Evolutionary conservation across 2,329 filamentous ascomycete species (phyloP).

Genomic region (Coniochaeta sp.): DNA sequence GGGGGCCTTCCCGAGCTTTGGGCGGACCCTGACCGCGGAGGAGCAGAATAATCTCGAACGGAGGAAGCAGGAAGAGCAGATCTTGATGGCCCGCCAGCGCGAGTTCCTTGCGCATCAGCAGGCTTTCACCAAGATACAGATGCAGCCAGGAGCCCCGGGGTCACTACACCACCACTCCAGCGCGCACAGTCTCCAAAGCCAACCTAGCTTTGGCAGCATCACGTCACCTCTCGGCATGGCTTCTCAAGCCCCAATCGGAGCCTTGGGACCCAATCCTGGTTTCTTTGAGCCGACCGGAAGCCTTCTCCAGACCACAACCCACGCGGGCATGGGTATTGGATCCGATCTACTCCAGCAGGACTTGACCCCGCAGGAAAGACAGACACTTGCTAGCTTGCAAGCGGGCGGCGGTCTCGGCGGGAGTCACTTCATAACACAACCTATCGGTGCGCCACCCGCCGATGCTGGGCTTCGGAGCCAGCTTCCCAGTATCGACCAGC

Average conservation of each 20-base stretch:
- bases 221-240: constrained; percentile 68
- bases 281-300: constrained; percentile 59
- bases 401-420: constrained; percentile 20
- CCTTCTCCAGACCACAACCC: constrained; percentile 29
- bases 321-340: constrained; percentile 35
- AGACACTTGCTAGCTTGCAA: constrained; percentile 38
- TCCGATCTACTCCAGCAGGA: constrained; percentile 60
- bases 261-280: constrained; percentile 52
- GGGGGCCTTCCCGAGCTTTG: constrained; percentile 90
- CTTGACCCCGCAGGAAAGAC: constrained; percentile 46
- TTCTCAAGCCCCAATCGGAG: constrained; percentile 43
- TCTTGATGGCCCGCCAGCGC: constrained; percentile 90
- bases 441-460: constrained; percentile 27
- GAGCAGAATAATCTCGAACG: constrained; percentile 97
- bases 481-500: constrained; percentile 41
- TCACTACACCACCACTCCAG: constrained; percentile 86
- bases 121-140: constrained; percentile 64
- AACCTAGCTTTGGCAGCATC: constrained; percentile 93
- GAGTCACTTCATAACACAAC: constrained; percentile 26
- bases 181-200: constrained; percentile 90
- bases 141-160: constrained; percentile 40
- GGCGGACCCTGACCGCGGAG: constrained; percentile 90
- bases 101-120: constrained; percentile 88
- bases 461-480: constrained; percentile 33
- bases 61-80: constrained; percentile 96